A percentile compares a stretch with the other conserved stretches of the same genome.
Evolutionary conservation across 345 rosid species (phyloP).

Genomic region (Reutealis trisperma): DNA sequence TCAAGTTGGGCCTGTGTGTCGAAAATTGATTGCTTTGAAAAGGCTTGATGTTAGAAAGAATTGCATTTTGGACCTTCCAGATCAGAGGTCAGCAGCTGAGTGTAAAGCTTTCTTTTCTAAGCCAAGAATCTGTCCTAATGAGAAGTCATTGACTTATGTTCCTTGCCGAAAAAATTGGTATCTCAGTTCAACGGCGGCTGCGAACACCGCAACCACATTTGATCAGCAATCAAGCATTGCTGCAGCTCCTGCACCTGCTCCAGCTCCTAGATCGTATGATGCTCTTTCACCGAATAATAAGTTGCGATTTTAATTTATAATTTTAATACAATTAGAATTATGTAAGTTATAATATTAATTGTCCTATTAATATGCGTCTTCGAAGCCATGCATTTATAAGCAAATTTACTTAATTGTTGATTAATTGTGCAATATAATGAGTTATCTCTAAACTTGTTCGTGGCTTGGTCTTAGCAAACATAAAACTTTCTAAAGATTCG

Average conservation of each 20-base stretch:
- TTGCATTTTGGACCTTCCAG: constrained; percentile 59
- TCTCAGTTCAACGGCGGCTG: background rate
- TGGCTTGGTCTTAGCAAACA: no score
- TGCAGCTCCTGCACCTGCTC: constrained; percentile 17
- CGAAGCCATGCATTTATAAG: no score
- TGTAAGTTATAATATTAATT: no score
- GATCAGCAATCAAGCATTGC: constrained; percentile 1
- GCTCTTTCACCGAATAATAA: constrained; percentile 31
- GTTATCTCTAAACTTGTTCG: no score
- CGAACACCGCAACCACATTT: background rate
- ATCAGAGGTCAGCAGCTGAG: constrained; percentile 33
- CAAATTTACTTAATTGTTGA: no score
- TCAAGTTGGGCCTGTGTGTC: constrained; percentile 51
- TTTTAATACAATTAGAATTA: no score
- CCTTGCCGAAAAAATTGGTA: constrained; percentile 35
- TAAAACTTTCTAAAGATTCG: no score
- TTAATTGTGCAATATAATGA: no score
- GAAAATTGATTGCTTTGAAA: constrained; percentile 33
- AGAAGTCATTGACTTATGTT: constrained; percentile 24
- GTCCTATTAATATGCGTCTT: no score
- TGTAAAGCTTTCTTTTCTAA: constrained; percentile 43
- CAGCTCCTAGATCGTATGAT: constrained; percentile 27
- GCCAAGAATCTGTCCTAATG: constrained; percentile 17
- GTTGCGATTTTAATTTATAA: constrained; percentile 1
- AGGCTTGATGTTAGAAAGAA: constrained; percentile 45